These are phyloP conservation scores for Adiantum capillusveneris DNA, from an alignment of 75 land plant genomes.

Conservation along the genomic window DNA sequence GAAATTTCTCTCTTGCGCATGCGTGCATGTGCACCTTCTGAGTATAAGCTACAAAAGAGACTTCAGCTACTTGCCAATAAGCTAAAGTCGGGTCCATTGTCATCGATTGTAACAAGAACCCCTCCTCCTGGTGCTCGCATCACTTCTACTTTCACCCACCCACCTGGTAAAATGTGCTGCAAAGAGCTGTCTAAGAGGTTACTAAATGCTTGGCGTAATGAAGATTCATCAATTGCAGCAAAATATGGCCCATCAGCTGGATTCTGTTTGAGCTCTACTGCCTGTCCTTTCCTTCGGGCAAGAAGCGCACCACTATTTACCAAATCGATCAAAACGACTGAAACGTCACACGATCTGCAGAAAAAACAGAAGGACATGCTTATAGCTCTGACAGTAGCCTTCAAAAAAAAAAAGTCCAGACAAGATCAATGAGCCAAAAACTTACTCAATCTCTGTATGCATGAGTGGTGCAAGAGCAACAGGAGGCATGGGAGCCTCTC, in stretches of 20 bases:
- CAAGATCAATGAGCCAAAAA: too few relatives aligned
- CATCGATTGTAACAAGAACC: constrained; percentile 70
- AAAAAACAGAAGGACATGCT: constrained; percentile 31
- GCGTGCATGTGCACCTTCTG: too few relatives aligned
- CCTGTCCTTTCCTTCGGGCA: constrained; percentile 56
- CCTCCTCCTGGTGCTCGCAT: constrained; percentile 82
- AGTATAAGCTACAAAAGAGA: too few relatives aligned
- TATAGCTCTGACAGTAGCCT: too few relatives aligned
- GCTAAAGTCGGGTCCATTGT: constrained; percentile 85
- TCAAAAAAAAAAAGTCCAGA: neutral
- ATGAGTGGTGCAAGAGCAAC: constrained; percentile 53
- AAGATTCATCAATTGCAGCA: constrained; percentile 73
- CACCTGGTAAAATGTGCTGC: constrained; percentile 66
- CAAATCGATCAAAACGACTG: constrained; percentile 61
- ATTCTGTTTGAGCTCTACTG: constrained; percentile 44
- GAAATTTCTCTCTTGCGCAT: too few relatives aligned
- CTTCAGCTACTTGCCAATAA: constrained; percentile 49
- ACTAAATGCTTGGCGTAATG: constrained; percentile 76
- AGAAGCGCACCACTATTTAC: constrained; percentile 64
- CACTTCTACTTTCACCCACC: constrained; percentile 58
- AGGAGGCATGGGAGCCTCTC: constrained; percentile 90
- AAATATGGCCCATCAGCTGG: constrained; percentile 18
- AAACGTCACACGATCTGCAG: constrained; percentile 77
- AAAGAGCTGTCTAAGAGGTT: constrained; percentile 83
- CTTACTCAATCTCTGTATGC: constrained; percentile 1